A percentile compares a stretch with the other conserved stretches of the same genome.
phyloP scores from a whole-genome alignment of 2,329 filamentous ascomycete species.

The Fusarium multiceps region DNA sequence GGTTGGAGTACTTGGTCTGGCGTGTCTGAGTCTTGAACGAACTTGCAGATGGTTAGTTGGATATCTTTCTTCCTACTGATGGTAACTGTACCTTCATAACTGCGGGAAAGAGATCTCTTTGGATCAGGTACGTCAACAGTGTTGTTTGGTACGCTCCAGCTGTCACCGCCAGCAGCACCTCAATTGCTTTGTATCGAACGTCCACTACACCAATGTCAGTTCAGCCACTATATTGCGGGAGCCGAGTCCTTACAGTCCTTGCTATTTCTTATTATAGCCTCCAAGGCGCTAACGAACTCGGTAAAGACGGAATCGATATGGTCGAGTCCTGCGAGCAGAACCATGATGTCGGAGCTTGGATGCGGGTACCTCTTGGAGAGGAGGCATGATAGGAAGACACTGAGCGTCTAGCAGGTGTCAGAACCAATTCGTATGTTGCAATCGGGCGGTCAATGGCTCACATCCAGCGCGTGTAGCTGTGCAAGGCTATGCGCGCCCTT shows the following conservation, averaged over 20 bases:
- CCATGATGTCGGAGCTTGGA: slow-evolving; percentile 93
- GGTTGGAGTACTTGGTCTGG: slow-evolving; percentile 74
- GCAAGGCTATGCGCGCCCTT: slow-evolving; percentile 69
- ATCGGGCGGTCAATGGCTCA: slow-evolving; percentile 57
- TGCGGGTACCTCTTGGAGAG: slow-evolving; percentile 93
- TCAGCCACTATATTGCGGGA: neutral
- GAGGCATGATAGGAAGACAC: slow-evolving; percentile 84
- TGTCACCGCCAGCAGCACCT: slow-evolving; percentile 83
- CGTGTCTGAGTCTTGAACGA: slow-evolving; percentile 81
- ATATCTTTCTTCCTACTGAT: neutral
- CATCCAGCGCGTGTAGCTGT: slow-evolving; percentile 86
- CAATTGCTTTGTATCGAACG: slow-evolving; percentile 81
- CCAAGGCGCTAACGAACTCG: slow-evolving; percentile 86
- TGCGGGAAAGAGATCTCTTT: slow-evolving; percentile 91
- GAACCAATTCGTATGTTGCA: slow-evolving; percentile 51
- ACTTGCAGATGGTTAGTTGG: slow-evolving; percentile 58
- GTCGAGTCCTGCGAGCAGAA: slow-evolving; percentile 87
- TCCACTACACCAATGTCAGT: slow-evolving; percentile 66
- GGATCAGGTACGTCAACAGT: slow-evolving; percentile 92
- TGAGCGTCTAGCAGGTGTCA: slow-evolving; percentile 74
- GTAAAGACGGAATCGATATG: slow-evolving; percentile 87
- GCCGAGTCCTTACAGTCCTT: slow-evolving; percentile 66
- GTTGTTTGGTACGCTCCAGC: slow-evolving; percentile 97
- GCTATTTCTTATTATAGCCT: slow-evolving; percentile 83
- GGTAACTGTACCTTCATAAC: slow-evolving; percentile 81